A percentile compares a stretch with the other conserved stretches of the same genome.
Evolutionary conservation across 2,329 filamentous ascomycete species (phyloP).

Genomic region (Alternaria panax): DNA sequence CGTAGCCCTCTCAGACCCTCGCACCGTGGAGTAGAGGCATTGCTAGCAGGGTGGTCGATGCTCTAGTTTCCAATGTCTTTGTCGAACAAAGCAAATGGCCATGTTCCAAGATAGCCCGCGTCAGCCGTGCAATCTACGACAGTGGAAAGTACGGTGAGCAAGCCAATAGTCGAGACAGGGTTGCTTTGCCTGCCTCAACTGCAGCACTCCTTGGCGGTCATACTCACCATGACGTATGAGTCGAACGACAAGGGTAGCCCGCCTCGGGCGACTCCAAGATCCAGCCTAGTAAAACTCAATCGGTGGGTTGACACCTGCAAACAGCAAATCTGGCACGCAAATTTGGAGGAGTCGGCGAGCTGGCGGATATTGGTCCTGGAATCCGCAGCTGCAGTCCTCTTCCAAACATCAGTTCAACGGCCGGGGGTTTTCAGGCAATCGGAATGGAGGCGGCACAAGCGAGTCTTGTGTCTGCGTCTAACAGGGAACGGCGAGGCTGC

Average conservation of each 20-base stretch:
- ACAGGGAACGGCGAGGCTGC: constrained; percentile 24
- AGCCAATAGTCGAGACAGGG: constrained; percentile 16
- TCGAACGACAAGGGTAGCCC: constrained; percentile 13
- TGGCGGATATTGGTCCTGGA: not conserved
- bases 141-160: constrained; percentile 30
- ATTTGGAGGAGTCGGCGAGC: not conserved
- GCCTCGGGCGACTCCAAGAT: constrained; percentile 8
- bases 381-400: not conserved
- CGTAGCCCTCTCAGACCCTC: not conserved
- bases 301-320: constrained; percentile 11
- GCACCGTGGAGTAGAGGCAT: not conserved
- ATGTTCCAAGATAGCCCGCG: constrained; percentile 2
- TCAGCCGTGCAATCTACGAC: constrained; percentile 5
- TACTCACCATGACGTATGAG: constrained; percentile 24
- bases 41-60: not conserved
- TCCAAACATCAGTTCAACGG: not conserved
- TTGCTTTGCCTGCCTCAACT: constrained; percentile 18
- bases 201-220: constrained; percentile 21
- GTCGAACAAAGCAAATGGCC: constrained; percentile 6
- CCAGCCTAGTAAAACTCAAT: constrained; percentile 13
- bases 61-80: not conserved
- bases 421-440: constrained; percentile 9
- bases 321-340: not conserved
- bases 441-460: constrained; percentile 21
- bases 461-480: constrained; percentile 13